Base-by-base conservation (phyloP, 2,329 filamentous ascomycete species). In the Colletotrichum theobromicola region DNA sequence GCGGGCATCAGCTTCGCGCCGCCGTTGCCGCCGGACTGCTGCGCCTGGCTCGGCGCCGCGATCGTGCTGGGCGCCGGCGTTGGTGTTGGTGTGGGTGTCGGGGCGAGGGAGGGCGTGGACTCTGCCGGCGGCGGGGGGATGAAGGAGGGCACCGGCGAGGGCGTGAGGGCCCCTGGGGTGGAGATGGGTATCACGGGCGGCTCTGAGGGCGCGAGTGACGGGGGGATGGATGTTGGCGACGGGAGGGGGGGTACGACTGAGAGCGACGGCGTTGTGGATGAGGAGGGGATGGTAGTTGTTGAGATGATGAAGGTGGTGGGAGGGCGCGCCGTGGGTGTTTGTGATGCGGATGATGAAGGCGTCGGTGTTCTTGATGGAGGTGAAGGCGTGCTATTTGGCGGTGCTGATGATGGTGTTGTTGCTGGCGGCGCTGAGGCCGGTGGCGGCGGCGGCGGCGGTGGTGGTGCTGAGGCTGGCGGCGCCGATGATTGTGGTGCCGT, bases 1-100 rank as follows among this genome's bases (percentile, higher is more conserved):
- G 76, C 76, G 16, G 76, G 76, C 76, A 77, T 77, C 30, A 77
- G 63, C 16, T 64, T 65, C 13, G 74, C 65, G 16, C 50, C 63
- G 57, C 57, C 32, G n/a, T 60, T 42, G 26, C 61, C 58, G 32
- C 61, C 24, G 16, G 67, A 53, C 8, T 26, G 32, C 37, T 72
- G 53, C 7, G 72, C 72, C 30, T 74, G 72, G 32, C 72, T 74
- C 18, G 72, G 72, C n/a, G 42, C 50, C 5, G 67, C 71, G 18
- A 70, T 67, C 21, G 62, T 63, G 26, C 61, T 24, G 26, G 68
- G 61, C 4, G 32, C 18, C 4, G 67, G 67, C 32, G 74, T 75
- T 4, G 74, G 61, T 15, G 70, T 67, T 0, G 74, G 57, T 4
- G 34, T 46, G 4, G 53, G 28, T 0, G 53, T 60, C 15, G 61